Conservation (phyloP, 1,139 yeast species). For the Casaregolazyma lundiana region DNA sequence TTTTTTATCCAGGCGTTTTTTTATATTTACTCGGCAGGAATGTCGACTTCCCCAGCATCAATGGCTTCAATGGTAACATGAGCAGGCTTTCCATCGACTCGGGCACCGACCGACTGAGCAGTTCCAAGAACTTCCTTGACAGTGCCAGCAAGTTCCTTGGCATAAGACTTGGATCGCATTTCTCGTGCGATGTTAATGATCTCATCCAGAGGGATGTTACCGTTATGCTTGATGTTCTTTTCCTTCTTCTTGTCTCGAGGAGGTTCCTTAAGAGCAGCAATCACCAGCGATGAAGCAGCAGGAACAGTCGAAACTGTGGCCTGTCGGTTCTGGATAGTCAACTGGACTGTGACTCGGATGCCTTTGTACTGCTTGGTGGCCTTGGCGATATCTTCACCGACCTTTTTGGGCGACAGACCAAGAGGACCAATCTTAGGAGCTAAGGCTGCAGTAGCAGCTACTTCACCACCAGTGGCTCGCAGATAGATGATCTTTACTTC, state of each 20-base stretch:
- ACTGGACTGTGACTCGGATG: conserved; percentile 97
- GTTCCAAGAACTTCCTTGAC: conserved; percentile 99
- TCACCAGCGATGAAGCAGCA: conserved; percentile 98
- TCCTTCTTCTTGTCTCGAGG: conserved; percentile 99
- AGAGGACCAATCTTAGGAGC: conserved; percentile 99
- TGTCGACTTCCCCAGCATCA: conserved; percentile 94
- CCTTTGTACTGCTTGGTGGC: conserved; percentile 99
- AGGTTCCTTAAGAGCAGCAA: conserved; percentile 99
- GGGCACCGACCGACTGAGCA: conserved; percentile 98
- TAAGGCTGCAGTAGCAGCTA: conserved; percentile 98
- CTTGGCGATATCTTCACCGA: conserved; percentile 99
- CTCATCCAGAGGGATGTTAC: conserved; percentile 97
- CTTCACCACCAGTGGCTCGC: conserved; percentile 99
- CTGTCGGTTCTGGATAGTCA: conserved; percentile 99
- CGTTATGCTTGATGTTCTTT: conserved; percentile 99
- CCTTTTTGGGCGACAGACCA: conserved; percentile 99
- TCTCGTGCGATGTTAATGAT: conserved; percentile 96
- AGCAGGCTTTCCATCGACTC: conserved; percentile 99
- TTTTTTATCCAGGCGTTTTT: conserved; percentile 5
- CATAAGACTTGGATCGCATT: conserved; percentile 96
- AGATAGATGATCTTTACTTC: conserved; percentile 98
- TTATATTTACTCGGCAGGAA: conserved; percentile 35
- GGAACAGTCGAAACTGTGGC: conserved; percentile 99
- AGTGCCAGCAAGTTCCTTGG: conserved; percentile 95
- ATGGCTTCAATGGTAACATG: conserved; percentile 78